phyloP scores from a whole-genome alignment of 805 yeast species.

The Myxozyma nipponensis region DNA sequence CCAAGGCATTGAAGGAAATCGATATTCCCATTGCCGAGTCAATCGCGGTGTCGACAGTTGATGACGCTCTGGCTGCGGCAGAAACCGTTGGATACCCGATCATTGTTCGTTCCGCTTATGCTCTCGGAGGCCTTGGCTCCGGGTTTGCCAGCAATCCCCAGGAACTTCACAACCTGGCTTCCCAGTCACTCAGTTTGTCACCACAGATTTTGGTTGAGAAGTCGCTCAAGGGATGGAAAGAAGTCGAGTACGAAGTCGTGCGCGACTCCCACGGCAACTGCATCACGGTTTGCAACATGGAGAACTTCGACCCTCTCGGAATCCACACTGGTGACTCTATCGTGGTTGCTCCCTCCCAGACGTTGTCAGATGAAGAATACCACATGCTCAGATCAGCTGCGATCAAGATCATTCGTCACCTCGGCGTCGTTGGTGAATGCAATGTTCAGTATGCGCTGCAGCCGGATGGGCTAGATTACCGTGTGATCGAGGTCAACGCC shows the following conservation, averaged over 20 bases:
- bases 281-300: conserved; percentile 99
- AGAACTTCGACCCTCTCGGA: conserved; percentile 96
- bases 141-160: conserved; percentile 85
- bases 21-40: conserved; percentile 96
- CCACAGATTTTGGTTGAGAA: conserved; percentile 91
- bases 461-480: conserved; percentile 91
- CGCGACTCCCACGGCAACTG: conserved; percentile 95
- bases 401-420: conserved; percentile 91
- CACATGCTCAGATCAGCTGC: conserved; percentile 98
- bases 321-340: conserved; percentile 98
- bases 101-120: conserved; percentile 95
- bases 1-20: conserved; percentile 91
- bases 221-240: conserved; percentile 98
- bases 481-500: conserved; percentile 97
- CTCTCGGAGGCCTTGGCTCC: conserved; percentile 96
- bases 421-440: conserved; percentile 99
- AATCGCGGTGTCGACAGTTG: conserved; percentile 88
- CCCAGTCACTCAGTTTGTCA: conserved; percentile 82
- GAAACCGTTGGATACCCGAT: conserved; percentile 86
- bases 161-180: conserved; percentile 81
- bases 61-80: conserved; percentile 91
- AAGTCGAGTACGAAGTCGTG: conserved; percentile 97
- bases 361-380: conserved; percentile 93
- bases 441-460: conserved; percentile 95
- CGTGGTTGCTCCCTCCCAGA: conserved; percentile 98